Conservation (phyloP, 805 yeast genomes). For the Pichia nakasei region DNA sequence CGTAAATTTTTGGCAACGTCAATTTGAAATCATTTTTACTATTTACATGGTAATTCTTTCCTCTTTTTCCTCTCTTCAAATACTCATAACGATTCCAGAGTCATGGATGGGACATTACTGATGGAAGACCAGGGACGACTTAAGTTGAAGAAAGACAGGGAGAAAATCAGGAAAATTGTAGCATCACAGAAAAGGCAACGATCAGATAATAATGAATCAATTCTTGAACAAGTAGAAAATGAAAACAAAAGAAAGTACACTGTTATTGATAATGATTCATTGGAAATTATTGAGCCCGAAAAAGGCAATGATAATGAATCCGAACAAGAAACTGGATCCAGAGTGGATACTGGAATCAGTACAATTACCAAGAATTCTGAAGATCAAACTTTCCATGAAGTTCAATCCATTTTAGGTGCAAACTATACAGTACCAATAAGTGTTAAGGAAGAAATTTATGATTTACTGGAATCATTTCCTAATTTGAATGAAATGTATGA, state of each 20-base stretch:
- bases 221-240: constrained; percentile 5
- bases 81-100: too few species aligned
- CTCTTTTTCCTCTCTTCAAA: too few species aligned
- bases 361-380: background rate
- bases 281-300: too few species aligned
- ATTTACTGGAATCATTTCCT: constrained; percentile 23
- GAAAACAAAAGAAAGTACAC: constrained; percentile 1
- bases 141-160: background rate
- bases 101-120: background rate
- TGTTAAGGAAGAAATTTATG: constrained; percentile 28
- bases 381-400: constrained; percentile 7
- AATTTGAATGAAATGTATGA: constrained; percentile 27
- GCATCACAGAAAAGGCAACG: background rate
- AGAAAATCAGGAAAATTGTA: background rate
- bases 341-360: background rate
- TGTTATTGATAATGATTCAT: background rate
- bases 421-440: constrained; percentile 11
- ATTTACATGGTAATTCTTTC: too few species aligned
- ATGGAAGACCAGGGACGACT: background rate
- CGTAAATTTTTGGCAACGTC: too few species aligned
- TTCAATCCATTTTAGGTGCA: background rate
- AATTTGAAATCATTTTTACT: too few species aligned
- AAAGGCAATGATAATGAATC: background rate
- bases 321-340: background rate
- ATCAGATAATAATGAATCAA: constrained; percentile 3